Percentiles rank a stretch among this genome's conserved stretches.
phyloP scores from a whole-genome alignment of 805 yeast species.

The Teunomyces barrocoloradensis region DNA sequence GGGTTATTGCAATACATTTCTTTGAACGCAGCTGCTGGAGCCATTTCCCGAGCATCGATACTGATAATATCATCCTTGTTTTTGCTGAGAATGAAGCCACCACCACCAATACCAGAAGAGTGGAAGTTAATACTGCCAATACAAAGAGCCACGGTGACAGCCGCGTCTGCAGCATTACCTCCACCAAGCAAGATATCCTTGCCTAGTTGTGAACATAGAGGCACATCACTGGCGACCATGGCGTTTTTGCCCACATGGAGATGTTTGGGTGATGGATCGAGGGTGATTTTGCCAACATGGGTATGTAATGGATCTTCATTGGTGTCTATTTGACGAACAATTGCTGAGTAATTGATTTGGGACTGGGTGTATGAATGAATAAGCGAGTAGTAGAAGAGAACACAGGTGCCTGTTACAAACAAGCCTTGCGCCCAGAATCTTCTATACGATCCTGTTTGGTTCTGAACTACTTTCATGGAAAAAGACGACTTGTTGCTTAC shows the following conservation, averaged over 20 bases:
- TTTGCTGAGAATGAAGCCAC: slow-evolving; percentile 61
- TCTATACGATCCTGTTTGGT: background rate
- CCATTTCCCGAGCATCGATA: slow-evolving; percentile 87
- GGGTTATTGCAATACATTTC: slow-evolving; percentile 61
- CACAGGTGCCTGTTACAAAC: background rate
- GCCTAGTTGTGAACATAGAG: slow-evolving; percentile 63
- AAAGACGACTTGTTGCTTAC: background rate
- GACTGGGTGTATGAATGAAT: background rate
- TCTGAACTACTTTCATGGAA: background rate
- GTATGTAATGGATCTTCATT: slow-evolving; percentile 2
- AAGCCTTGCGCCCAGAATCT: background rate
- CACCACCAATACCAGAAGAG: slow-evolving; percentile 92
- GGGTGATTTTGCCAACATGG: slow-evolving; percentile 33
- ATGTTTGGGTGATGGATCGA: slow-evolving; percentile 40
- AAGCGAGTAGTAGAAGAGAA: background rate
- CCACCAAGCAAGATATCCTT: slow-evolving; percentile 48
- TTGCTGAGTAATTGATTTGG: background rate
- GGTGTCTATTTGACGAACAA: background rate
- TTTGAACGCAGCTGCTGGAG: slow-evolving; percentile 62
- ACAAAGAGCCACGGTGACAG: slow-evolving; percentile 84
- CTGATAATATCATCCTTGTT: slow-evolving; percentile 45
- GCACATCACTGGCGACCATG: slow-evolving; percentile 68
- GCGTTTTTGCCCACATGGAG: slow-evolving; percentile 45
- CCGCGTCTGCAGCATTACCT: slow-evolving; percentile 93
- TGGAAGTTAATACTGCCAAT: slow-evolving; percentile 81